Evolutionary conservation across 305 asterid species (phyloP).

Genomic region (Fraxinus angustifolia): DNA sequence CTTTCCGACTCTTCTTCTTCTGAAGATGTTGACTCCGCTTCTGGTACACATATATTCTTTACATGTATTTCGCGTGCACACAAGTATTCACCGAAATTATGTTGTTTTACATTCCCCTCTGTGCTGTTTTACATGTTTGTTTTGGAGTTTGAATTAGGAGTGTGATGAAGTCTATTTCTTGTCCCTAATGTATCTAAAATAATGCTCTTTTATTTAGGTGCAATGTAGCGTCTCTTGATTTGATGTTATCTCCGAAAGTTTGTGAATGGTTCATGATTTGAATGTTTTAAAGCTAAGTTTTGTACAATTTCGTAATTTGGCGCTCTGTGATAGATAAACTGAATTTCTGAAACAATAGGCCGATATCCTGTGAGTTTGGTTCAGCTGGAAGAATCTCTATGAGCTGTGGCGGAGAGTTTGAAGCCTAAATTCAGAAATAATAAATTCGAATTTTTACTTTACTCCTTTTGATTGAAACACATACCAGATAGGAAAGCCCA

Average conservation of each 20-base stretch:
- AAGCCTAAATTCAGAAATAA: neutral
- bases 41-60: conserved; percentile 25
- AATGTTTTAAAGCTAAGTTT: neutral
- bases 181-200: neutral
- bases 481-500: neutral
- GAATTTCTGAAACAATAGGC: neutral
- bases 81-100: neutral
- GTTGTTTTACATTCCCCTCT: neutral
- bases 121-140: neutral
- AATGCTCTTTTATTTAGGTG: neutral
- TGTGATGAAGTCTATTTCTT: neutral
- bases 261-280: neutral
- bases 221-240: neutral
- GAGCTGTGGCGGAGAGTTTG: neutral
- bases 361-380: neutral
- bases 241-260: neutral
- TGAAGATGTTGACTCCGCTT: conserved; percentile 35
- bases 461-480: neutral
- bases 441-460: neutral
- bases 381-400: neutral
- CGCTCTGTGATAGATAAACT: neutral
- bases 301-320: neutral
- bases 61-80: neutral
- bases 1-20: conserved; percentile 50
- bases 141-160: neutral